Evolutionary conservation across 257 asterid genomes (phyloP), one percentile per base, ranked within the genome.

Genomic region (Nicotiana knightiana): DNA sequence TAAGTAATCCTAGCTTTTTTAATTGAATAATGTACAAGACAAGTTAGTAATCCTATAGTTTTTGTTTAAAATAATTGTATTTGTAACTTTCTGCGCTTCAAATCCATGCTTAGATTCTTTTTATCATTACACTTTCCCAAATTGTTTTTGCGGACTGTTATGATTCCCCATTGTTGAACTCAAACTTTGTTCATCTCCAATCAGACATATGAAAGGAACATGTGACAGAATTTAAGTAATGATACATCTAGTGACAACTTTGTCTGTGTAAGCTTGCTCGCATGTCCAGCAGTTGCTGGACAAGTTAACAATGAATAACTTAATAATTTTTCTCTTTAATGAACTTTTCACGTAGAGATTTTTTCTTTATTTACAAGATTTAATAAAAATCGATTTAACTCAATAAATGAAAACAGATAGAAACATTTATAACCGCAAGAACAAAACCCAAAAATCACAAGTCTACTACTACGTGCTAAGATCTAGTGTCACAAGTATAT

Each of bases 211-310:
- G 83, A 83, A 37, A 13, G 17, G 58, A 67, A 68, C 84, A 85
- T 85, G 84, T 79, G 67, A 79, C 81, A 37, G 4, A 66, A 37
- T 37, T 39, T 55, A 9, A 81, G 80, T 75, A 65, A 79, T 76
- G 63, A 58, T 12, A 77, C 16, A 54, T 46, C 51, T 9, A 16
- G 51, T 33, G 75, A 33, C 26, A 7, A 33, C 51, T 66, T 24
- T 7, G 13, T 24, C 13, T 16, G 9, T 33, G 2, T 67, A 15
- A 67, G 53, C 21, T 33, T 67, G 7, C 5, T 67, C 3, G 4
- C n/a, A 1, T 67, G 24, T 21, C 24, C 24, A 21, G 24, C 24
- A 21, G 24, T 21, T 21, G 24, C 24, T 21, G 24, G 24, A 21
- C 24, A 21, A 21, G 24, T 21, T 21, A 21, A 21, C 24, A 21